Evolutionary conservation across 2,329 filamentous ascomycete species (phyloP).

Genomic region (Aspergillus caelatus): DNA sequence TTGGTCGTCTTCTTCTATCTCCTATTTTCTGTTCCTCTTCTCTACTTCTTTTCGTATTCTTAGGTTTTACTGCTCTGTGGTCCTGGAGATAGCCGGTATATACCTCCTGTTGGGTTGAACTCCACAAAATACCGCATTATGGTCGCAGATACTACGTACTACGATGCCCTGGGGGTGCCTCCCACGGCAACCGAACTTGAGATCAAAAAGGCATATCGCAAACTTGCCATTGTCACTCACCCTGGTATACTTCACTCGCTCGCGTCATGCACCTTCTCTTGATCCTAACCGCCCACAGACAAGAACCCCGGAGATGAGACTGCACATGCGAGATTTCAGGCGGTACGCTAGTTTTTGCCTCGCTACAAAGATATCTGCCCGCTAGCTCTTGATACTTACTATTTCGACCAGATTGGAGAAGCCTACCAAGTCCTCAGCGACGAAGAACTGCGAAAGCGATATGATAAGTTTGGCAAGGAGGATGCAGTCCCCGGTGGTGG

Average conservation of each 20-base stretch:
- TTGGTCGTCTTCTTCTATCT: not conserved
- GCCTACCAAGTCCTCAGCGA: constrained; percentile 82
- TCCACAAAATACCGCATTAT: constrained; percentile 53
- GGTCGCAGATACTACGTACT: constrained; percentile 88
- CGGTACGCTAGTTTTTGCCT: constrained; percentile 54
- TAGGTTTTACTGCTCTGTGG: not conserved
- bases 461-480: constrained; percentile 98
- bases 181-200: constrained; percentile 85
- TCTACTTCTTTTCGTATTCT: not conserved
- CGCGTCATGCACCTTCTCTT: not conserved
- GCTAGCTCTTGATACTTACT: constrained; percentile 2
- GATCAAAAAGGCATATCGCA: constrained; percentile 96
- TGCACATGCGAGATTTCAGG: constrained; percentile 92
- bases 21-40: not conserved
- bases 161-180: constrained; percentile 82
- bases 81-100: not conserved
- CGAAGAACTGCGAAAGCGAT: constrained; percentile 81
- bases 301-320: constrained; percentile 97
- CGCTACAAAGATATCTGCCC: not conserved
- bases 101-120: constrained; percentile 7
- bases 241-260: constrained; percentile 61
- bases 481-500: constrained; percentile 86
- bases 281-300: constrained; percentile 57
- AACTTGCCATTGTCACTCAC: constrained; percentile 90
- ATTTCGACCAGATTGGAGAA: constrained; percentile 60